Base-by-base conservation (phyloP, 352 stramenopile species). In the Pythium oligandrum region DNA sequence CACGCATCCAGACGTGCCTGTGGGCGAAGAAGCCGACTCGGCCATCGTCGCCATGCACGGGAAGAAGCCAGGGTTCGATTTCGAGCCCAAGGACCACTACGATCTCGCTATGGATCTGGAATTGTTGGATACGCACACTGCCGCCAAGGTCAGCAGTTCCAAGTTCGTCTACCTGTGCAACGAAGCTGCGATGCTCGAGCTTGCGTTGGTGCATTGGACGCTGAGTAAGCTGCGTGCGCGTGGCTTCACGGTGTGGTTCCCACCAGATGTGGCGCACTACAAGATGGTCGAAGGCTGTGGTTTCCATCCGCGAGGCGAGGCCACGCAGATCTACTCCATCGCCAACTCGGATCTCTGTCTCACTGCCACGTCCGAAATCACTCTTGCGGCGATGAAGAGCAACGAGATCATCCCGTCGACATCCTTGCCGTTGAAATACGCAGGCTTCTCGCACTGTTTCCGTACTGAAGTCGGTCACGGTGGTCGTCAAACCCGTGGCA, bases 131-230 rank as follows among this genome's bases (percentile, higher is more conserved):
- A 93, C 84, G 5, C 69, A 83, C 44, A 74, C 69, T 0, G 80
- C 67, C 0, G 77, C 83, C 8, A 78, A 78, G 55, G 78, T 93
- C 8, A 78, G 74, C 7, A 85, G 83, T 31, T 89, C 83, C 57
- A 88, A 90, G 61, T 96, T 96, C 64, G 80, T 83, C 12, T 86
- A 83, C 45, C 66, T 96, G 47, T 88, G 83, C 55, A 93, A 94
- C 53, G 83, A 94, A 82, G 82, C 66, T 30, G 86, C 80, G 6
- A 83, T 96, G 79, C 78, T 96, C 42, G 87, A 96, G 63, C 70
- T 96, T 40, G 87, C 82, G 11, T 64, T 96, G 3, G 71, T 90
- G 40, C 80, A 93, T 42, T 95, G 73, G 75, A 88, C 78, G 26
- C 68, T 96, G 39, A 75, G 55, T 9, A 90, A 86, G 44, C 55